These are phyloP conservation scores for Fusarium lateritium DNA, from an alignment of 2,329 filamentous ascomycete genomes.

Conservation along the genomic window DNA sequence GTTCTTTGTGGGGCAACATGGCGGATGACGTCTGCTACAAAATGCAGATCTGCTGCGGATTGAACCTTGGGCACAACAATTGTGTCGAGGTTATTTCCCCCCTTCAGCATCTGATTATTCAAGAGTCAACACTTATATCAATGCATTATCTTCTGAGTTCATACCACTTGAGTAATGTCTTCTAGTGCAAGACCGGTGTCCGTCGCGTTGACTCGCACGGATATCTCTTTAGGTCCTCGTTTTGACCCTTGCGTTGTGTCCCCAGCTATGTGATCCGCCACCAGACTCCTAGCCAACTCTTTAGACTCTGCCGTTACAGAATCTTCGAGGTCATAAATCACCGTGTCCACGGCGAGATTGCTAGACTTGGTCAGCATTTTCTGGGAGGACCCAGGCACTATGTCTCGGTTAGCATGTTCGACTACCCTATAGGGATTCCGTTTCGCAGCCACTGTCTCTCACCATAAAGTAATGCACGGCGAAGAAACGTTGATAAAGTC, in stretches of 20 bases:
- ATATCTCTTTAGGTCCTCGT: neutral
- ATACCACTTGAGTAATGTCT: neutral
- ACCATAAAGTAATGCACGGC: neutral
- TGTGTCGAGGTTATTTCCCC: neutral
- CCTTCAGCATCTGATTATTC: neutral
- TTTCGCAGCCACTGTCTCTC: neutral
- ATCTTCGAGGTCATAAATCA: slow-evolving; percentile 30
- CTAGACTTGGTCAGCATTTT: slow-evolving; percentile 22
- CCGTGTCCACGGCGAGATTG: slow-evolving; percentile 1
- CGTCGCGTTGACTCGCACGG: slow-evolving; percentile 1
- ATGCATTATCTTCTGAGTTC: no score
- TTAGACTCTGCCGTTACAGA: neutral
- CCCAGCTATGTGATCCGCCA: neutral
- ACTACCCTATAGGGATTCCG: no score
- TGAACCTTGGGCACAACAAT: slow-evolving; percentile 7
- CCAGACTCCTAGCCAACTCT: neutral
- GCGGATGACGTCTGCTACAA: neutral
- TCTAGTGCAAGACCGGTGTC: neutral
- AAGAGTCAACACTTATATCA: neutral
- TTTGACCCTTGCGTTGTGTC: neutral
- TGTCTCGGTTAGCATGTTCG: neutral
- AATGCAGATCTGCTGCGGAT: neutral
- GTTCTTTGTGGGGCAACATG: neutral
- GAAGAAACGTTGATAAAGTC: neutral
- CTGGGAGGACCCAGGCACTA: slow-evolving; percentile 20